phyloP scores from a whole-genome alignment of 148 eudicot species.

The Chenopodium berlandieri region DNA sequence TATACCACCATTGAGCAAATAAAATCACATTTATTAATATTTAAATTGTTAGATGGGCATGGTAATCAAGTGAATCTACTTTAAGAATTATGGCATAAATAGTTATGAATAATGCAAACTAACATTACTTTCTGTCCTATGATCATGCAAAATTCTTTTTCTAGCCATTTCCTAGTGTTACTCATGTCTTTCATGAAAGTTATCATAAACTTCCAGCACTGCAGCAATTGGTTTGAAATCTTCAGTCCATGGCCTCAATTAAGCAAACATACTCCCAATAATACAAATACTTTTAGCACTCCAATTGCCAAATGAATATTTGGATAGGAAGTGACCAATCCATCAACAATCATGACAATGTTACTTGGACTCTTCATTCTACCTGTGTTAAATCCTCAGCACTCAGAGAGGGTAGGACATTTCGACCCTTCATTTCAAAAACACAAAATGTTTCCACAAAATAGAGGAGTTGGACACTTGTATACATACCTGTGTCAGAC shows the following conservation, averaged over 20 bases:
- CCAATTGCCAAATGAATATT: neutral
- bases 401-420: too few species aligned
- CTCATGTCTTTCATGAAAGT: neutral
- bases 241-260: neutral
- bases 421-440: too few species aligned
- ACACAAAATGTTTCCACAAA: too few species aligned
- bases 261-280: neutral
- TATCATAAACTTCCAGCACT: neutral
- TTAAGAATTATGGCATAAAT: neutral
- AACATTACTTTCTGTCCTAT: neutral
- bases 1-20: neutral
- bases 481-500: too few species aligned
- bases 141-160: neutral
- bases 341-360: neutral
- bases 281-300: constrained; percentile 1
- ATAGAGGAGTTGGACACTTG: too few species aligned
- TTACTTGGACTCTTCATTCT: too few species aligned
- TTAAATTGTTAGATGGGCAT: neutral
- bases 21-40: neutral
- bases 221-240: neutral
- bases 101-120: neutral
- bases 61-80: neutral
- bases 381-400: too few species aligned
- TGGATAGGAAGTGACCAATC: neutral
- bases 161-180: neutral